Percentiles rank a stretch among this genome's conserved stretches.
Conservation (phyloP, 2,329 filamentous ascomycete genomes). For the Mycosphaerella arachidis region DNA sequence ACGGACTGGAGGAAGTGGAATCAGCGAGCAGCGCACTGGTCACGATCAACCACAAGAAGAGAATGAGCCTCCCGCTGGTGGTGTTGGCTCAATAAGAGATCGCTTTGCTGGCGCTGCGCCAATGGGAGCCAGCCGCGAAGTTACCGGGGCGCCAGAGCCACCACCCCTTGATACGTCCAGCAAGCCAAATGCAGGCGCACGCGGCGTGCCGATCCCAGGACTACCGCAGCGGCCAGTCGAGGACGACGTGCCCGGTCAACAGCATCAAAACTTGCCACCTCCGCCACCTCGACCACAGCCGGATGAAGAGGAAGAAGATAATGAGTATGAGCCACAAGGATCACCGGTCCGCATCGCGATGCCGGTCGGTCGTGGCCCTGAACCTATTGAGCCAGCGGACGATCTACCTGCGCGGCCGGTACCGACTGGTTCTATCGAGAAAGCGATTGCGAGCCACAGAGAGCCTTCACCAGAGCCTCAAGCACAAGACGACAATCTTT, state of each 20-base stretch:
- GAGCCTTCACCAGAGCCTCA: conserved; percentile 62
- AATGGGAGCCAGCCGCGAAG: conserved; percentile 54
- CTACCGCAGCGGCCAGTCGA: conserved; percentile 57
- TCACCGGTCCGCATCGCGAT: conserved; percentile 84
- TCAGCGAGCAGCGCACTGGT: conserved; percentile 62
- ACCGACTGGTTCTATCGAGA: conserved; percentile 59
- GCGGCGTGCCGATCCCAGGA: conserved; percentile 74
- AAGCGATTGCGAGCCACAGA: conserved; percentile 59
- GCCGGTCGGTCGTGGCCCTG: conserved; percentile 66
- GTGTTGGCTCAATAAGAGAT: conserved; percentile 71
- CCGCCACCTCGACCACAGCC: conserved; percentile 39
- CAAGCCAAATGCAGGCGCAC: conserved; percentile 59
- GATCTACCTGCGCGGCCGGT: conserved; percentile 51
- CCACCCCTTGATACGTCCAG: conserved; percentile 63
- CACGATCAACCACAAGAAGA: conserved; percentile 43
- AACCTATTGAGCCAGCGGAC: conserved; percentile 50
- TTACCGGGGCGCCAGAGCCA: conserved; percentile 44
- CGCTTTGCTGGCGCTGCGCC: conserved; percentile 75
- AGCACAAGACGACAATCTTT: conserved; percentile 50
- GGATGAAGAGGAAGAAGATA: conserved; percentile 27
- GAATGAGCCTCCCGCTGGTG: conserved; percentile 54
- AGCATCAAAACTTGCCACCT: conserved; percentile 45
- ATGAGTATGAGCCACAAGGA: conserved; percentile 45
- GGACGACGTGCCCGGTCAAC: conserved; percentile 51
- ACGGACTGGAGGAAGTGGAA: conserved; percentile 60